Evolutionary conservation across 2,329 filamentous ascomycete genomes (phyloP).

Genomic region (Herpotrichia juniperi): DNA sequence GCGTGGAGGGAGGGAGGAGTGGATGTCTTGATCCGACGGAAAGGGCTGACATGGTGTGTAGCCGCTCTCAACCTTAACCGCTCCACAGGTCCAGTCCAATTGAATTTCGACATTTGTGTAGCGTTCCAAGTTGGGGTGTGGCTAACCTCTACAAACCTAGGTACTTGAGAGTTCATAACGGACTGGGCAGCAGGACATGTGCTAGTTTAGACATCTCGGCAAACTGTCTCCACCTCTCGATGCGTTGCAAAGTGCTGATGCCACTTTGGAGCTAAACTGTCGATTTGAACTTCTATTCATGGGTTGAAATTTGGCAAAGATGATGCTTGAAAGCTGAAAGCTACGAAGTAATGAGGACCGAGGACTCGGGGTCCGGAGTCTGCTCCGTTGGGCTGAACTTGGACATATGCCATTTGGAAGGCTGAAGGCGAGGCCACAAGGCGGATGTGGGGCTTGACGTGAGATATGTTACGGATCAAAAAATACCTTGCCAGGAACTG

Average conservation of each 20-base stretch:
- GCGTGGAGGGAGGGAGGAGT: background rate
- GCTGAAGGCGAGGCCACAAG: background rate
- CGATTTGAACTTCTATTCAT: background rate
- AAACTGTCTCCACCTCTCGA: conserved; percentile 14
- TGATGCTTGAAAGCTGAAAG: background rate
- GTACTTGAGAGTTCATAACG: conserved; percentile 21
- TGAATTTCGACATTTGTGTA: too few species aligned
- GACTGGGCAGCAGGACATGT: conserved; percentile 46
- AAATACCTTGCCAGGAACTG: background rate
- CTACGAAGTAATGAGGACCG: too few species aligned
- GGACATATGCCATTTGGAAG: background rate
- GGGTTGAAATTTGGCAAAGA: background rate
- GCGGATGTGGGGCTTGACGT: conserved; percentile 1
- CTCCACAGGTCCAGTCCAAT: conserved; percentile 3
- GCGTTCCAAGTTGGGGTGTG: background rate
- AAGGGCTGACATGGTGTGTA: background rate
- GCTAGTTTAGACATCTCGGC: conserved; percentile 15
- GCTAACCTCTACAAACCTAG: background rate
- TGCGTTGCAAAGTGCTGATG: background rate
- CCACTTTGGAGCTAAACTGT: background rate
- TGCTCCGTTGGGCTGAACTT: background rate
- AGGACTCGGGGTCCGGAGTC: too few species aligned
- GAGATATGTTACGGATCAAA: background rate
- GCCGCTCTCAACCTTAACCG: background rate
- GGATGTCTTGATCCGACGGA: background rate